Conservation (phyloP, 176 grass and related monocot species). For the Tillandsia fasciculata region DNA sequence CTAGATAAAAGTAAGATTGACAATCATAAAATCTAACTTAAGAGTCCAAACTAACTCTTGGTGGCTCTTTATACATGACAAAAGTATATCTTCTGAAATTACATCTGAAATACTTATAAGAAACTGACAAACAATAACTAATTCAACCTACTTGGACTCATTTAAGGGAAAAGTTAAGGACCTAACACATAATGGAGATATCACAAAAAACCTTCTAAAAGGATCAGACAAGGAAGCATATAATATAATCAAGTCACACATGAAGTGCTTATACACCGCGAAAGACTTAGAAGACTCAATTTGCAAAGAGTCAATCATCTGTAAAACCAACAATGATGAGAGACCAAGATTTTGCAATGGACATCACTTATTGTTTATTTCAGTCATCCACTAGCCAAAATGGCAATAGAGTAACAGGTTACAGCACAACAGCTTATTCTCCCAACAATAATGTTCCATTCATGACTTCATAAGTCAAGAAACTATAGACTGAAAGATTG, state of each 20-base stretch:
- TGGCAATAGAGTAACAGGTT: neutral
- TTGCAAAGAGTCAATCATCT: no score
- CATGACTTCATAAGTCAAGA: neutral
- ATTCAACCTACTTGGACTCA: neutral
- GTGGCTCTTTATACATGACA: neutral
- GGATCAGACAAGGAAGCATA: no score
- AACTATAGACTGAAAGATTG: neutral
- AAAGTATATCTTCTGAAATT: neutral
- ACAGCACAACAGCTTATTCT: neutral
- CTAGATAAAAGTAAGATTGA: neutral
- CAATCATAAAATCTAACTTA: no score
- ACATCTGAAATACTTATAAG: neutral
- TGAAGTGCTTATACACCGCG: no score
- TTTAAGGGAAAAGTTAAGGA: neutral
- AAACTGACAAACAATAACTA: neutral
- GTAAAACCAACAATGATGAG: no score
- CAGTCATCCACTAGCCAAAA: neutral
- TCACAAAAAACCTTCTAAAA: neutral
- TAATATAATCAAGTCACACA: no score
- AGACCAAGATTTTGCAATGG: no score
- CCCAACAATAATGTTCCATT: neutral
- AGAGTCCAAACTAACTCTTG: neutral
- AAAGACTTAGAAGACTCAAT: no score
- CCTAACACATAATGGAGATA: neutral
- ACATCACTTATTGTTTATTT: neutral